These are phyloP conservation scores for Chrysanthemum lavandulifolium DNA, from an alignment of 129 eudicot genomes.

Conservation along the genomic window DNA sequence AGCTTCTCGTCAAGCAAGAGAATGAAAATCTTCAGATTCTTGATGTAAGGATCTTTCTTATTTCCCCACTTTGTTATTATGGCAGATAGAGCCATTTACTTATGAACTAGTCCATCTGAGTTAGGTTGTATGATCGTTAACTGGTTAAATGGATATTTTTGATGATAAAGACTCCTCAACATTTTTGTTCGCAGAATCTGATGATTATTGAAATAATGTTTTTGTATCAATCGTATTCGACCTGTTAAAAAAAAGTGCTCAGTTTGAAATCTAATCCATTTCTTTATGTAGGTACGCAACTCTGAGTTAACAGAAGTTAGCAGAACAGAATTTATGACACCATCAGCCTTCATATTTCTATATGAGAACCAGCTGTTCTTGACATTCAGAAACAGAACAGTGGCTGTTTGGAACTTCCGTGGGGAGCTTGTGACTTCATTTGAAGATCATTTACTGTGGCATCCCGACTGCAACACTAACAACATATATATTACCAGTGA, in stretches of 20 bases:
- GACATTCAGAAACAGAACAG: slow-evolving; percentile 76
- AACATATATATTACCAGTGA: slow-evolving; percentile 89
- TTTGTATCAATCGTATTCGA: not conserved
- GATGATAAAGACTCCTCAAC: not conserved
- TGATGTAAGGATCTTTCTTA: slow-evolving; percentile 11
- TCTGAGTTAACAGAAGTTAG: slow-evolving; percentile 75
- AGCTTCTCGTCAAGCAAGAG: slow-evolving; percentile 4
- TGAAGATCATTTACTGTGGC: slow-evolving; percentile 91
- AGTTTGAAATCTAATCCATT: not conserved
- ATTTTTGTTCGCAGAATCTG: not conserved
- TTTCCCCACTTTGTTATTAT: not conserved
- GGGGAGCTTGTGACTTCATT: slow-evolving; percentile 95
- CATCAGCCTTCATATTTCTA: slow-evolving; percentile 87
- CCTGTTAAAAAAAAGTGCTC: not conserved
- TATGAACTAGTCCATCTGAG: not conserved
- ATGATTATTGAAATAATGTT: not conserved
- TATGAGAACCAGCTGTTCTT: slow-evolving; percentile 77
- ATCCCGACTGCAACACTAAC: slow-evolving; percentile 89
- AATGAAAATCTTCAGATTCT: slow-evolving; percentile 10
- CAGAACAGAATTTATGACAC: slow-evolving; percentile 85
- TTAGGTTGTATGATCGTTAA: not conserved
- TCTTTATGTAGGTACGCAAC: slow-evolving; percentile 62
- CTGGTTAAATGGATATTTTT: not conserved
- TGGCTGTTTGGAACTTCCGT: slow-evolving; percentile 92
- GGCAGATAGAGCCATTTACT: not conserved